phyloP scores from a whole-genome alignment of 345 rosid species.

The Pistacia atlantica region DNA sequence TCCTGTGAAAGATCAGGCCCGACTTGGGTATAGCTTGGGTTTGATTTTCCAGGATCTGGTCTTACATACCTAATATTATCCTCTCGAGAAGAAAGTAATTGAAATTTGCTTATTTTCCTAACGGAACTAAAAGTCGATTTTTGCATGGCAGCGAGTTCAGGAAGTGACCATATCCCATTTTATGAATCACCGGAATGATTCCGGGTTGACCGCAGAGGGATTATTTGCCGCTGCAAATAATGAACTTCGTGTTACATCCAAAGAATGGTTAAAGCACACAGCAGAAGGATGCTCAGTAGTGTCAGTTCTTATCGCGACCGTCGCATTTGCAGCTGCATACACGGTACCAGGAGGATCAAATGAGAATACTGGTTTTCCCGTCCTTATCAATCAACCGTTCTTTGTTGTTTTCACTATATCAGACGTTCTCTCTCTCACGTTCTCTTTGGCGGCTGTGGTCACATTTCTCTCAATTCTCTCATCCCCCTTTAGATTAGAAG shows the following conservation, averaged over 20 bases:
- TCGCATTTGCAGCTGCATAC: conserved; percentile 33
- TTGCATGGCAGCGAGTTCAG: conserved; percentile 15
- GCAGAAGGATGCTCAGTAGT: conserved; percentile 29
- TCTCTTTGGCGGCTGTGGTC: conserved; percentile 17
- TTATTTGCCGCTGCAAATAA: conserved; percentile 2
- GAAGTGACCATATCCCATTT: conserved; percentile 6
- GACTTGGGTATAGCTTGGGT: too few species aligned
- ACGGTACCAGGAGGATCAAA: conserved; percentile 31
- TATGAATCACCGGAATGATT: conserved; percentile 2
- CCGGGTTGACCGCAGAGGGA: neutral
- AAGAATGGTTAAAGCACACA: conserved; percentile 25
- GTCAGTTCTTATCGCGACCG: conserved; percentile 30
- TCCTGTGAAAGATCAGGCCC: too few species aligned
- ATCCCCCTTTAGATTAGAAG: conserved; percentile 16
- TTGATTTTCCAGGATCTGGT: too few species aligned
- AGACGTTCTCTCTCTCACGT: conserved; percentile 25
- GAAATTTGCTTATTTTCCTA: too few species aligned
- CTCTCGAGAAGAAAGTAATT: too few species aligned
- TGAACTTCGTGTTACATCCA: conserved; percentile 15
- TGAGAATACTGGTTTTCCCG: conserved; percentile 18
- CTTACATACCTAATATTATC: too few species aligned
- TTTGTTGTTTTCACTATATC: conserved; percentile 20
- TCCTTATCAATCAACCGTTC: conserved; percentile 15
- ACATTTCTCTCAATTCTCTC: conserved; percentile 31
- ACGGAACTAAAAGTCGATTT: too few species aligned